phyloP scores from a whole-genome alignment of 2,329 filamentous ascomycete species.

The Phyllosticta capitalensis region DNA sequence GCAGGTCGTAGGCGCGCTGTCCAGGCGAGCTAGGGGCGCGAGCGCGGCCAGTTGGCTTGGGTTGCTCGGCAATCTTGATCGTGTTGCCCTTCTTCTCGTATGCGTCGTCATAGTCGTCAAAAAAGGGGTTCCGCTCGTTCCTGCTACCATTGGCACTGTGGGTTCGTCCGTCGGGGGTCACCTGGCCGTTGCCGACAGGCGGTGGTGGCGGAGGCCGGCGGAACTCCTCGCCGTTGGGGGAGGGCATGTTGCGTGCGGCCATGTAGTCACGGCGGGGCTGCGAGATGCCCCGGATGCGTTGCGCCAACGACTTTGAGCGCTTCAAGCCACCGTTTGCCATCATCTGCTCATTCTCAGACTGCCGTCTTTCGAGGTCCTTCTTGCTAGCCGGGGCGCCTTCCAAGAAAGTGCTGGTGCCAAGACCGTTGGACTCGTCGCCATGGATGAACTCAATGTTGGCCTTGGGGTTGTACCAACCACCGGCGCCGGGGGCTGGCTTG shows the following conservation, averaged over 20 bases:
- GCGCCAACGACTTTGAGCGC: constrained; percentile 89
- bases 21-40: constrained; percentile 20
- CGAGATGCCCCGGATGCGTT: constrained; percentile 79
- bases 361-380: constrained; percentile 64
- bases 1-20: neutral
- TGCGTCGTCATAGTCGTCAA: constrained; percentile 63
- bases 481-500: constrained; percentile 27
- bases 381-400: constrained; percentile 85
- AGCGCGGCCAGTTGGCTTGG: constrained; percentile 13
- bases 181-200: constrained; percentile 2
- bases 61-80: constrained; percentile 42
- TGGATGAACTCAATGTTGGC: constrained; percentile 58
- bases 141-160: constrained; percentile 36
- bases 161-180: constrained; percentile 12
- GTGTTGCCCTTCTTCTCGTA: constrained; percentile 55
- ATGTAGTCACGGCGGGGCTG: constrained; percentile 52
- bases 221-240: constrained; percentile 45
- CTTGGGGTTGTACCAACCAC: constrained; percentile 33
- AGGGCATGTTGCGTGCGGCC: constrained; percentile 29
- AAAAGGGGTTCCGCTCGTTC: constrained; percentile 64
- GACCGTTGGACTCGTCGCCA: constrained; percentile 69
- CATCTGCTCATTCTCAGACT: constrained; percentile 56
- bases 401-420: constrained; percentile 91
- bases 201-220: constrained; percentile 16
- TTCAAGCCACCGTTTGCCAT: constrained; percentile 45